Base-by-base conservation (phyloP, 306 rosid genomes). In the Quercus glauca region DNA sequence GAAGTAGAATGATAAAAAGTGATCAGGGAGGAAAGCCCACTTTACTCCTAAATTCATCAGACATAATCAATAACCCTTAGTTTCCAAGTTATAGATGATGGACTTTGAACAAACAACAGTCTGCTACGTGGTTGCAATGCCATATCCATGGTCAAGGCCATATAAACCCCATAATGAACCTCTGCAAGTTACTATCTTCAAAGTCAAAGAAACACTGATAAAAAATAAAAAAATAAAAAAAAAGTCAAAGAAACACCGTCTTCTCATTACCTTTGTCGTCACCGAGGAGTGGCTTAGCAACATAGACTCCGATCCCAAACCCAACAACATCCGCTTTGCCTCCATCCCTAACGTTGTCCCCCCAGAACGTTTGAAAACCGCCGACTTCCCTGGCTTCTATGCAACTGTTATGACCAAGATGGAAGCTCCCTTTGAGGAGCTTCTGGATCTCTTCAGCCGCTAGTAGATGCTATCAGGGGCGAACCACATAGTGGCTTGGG, bases 101-200 rank as follows among this genome's bases (percentile, higher is more conserved):
- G 4, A 29, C 31, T 3, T 26, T 5, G 25, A 79, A 3, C 19
- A 56, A 63, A 26, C 4, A 19, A 1, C 60, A 5, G 23, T 72
- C 58, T 65, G 60, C 73, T 88, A 87, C 84, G 41, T 81, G 20
- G 78, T 81, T 55, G 88, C 82, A 3, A 21, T 81, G 78, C 88
- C 90, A 2, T 84, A 8, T 29, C 90, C 90, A 7, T n/a, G 82
- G 85, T 26, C 49, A 82, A 43, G 86, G 90, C 29, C 87, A 83
- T 56, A 31, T 87, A 56, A 81, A 87, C 64, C 53, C 87, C 21
- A 55, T 83, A 75, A 79, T 79, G 81, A 79, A 55, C 81, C 26
- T 83, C 78, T 83, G 87, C 87, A 83, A 83, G 49, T 55, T 79
- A 14, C 70, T 83, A 12, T 12, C 74, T 61, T 83, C 76, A 55